Percentiles rank a stretch among this genome's conserved stretches.
These are phyloP conservation scores for Ichthyophthirius multifiliis DNA, from an alignment of 169 alveolate species.

Conservation along the genomic window DNA sequence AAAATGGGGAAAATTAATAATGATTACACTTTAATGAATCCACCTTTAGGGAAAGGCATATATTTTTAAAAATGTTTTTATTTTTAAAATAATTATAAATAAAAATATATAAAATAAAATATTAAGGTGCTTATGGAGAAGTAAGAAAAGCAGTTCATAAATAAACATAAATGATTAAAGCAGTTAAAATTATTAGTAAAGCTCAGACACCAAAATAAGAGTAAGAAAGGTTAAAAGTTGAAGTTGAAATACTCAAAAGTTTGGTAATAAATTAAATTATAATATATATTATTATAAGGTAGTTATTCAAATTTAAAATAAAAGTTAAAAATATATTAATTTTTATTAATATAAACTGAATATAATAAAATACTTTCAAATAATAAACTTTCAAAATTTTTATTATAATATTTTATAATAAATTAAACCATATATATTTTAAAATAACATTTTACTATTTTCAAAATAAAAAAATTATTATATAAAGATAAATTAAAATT, in stretches of 20 bases:
- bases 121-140: slow-evolving; percentile 46
- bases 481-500: too few relatives aligned
- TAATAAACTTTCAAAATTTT: too few relatives aligned
- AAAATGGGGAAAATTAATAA: slow-evolving; percentile 31
- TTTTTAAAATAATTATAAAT: background rate
- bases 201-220: slow-evolving; percentile 18
- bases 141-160: slow-evolving; percentile 45
- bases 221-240: slow-evolving; percentile 32
- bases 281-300: too few relatives aligned
- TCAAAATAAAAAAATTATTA: too few relatives aligned
- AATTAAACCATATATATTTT: background rate
- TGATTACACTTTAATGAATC: slow-evolving; percentile 37
- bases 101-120: background rate
- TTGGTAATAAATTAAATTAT: slow-evolving; percentile 2
- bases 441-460: too few relatives aligned
- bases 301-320: too few relatives aligned
- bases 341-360: too few relatives aligned
- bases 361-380: too few relatives aligned
- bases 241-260: slow-evolving; percentile 35
- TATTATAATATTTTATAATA: too few relatives aligned
- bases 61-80: background rate
- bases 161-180: slow-evolving; percentile 25
- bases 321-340: too few relatives aligned
- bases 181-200: slow-evolving; percentile 36
- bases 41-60: slow-evolving; percentile 41